Evolutionary conservation across 768 basidiomycete genomes (phyloP), one percentile per base, ranked within the genome.

Genomic region (Hericium erinaceus): DNA sequence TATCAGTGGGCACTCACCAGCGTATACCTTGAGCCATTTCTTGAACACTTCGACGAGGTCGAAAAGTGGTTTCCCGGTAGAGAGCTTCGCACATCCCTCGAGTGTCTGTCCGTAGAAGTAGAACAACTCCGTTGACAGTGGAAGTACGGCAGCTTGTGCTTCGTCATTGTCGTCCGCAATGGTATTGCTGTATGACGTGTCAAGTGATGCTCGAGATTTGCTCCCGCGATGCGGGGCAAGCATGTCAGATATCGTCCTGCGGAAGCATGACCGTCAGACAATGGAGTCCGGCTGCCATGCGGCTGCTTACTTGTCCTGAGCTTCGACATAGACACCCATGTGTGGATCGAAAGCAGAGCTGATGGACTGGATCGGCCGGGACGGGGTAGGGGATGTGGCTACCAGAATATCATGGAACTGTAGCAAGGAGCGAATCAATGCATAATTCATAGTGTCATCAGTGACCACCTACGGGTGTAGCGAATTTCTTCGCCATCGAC

Each of bases 101-200:
- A 99, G 73, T 56, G 87, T 94, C 69, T 98, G 94, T 0, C 85
- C 92, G 67, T 98, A 98, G 72, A 97, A 93, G 69, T 95, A 97
- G 75, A 98, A 99, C 16, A 99, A 73, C 64, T 98, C 95, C 0
- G 95, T 98, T 0, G 95, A 98, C 0, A 92, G 94, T 0, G 92
- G 89, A 8, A 98, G 78, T 1, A 98, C 91, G 2, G 80, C 73
- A n/a, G 79, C 76, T 1, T 81, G 71, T 0, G 81, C 72, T 26
- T 75, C 73, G 24, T 76, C 72, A 2, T 77, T 77, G 12, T 74
- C 76, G 28, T 75, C 71, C 24, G 69, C 70, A 16, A 80, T 65
- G 6, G 69, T 67, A 39, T 74, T 68, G 40, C 74, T 66, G 0
- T 70, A 73, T 37, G 50, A 52, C 2, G 77, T 73, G 22, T 95